Evolutionary conservation across 2,329 filamentous ascomycete genomes (phyloP).

Genomic region (Botrytis byssoidea): DNA sequence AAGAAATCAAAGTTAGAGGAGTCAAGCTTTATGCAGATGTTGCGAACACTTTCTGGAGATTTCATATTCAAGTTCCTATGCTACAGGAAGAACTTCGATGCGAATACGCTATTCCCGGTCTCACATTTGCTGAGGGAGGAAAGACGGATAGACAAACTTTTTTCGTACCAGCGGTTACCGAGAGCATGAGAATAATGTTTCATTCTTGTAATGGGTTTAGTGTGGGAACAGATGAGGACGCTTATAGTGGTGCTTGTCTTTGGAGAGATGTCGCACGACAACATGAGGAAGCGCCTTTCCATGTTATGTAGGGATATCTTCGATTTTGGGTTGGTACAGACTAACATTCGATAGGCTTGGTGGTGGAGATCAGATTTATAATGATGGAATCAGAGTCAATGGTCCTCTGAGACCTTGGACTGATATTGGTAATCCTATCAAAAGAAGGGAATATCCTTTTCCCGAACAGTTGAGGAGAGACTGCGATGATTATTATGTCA

Average conservation of each 20-base stretch:
- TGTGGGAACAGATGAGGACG: slow-evolving; percentile 77
- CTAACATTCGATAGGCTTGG: slow-evolving; percentile 61
- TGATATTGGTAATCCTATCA: slow-evolving; percentile 75
- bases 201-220: slow-evolving; percentile 98
- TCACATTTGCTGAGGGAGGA: slow-evolving; percentile 58
- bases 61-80: slow-evolving; percentile 78
- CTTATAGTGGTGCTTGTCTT: slow-evolving; percentile 85
- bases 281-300: slow-evolving; percentile 79
- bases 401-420: slow-evolving; percentile 84
- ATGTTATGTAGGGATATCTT: slow-evolving; percentile 74
- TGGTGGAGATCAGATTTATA: slow-evolving; percentile 95
- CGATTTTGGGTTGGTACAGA: not conserved
- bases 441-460: slow-evolving; percentile 77
- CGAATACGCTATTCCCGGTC: slow-evolving; percentile 70
- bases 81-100: slow-evolving; percentile 68
- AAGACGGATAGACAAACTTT: slow-evolving; percentile 66
- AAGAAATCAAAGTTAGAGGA: slow-evolving; percentile 48
- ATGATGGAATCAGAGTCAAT: slow-evolving; percentile 82
- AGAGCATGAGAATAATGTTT: slow-evolving; percentile 98
- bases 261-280: slow-evolving; percentile 91
- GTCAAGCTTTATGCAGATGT: slow-evolving; percentile 63
- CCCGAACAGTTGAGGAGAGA: slow-evolving; percentile 74
- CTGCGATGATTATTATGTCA: slow-evolving; percentile 86
- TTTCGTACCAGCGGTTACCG: slow-evolving; percentile 76
- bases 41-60: slow-evolving; percentile 87